Evolutionary conservation across 306 rosid species (phyloP), one percentile per base, ranked within the genome.

Genomic region (Morella rubra): DNA sequence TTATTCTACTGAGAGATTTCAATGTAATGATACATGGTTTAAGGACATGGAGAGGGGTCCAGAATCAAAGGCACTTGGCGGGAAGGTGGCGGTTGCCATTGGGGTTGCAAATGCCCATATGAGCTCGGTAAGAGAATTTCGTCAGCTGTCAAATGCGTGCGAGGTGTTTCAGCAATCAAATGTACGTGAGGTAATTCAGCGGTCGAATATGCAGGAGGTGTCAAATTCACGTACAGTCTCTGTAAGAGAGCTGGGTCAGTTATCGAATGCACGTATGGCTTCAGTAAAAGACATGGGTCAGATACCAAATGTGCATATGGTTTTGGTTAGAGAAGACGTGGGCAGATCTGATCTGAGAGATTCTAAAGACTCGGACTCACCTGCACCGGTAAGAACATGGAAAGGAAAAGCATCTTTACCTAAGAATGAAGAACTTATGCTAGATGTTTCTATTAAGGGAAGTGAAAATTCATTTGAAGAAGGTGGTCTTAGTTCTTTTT

Each of bases 1-100:
- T 66, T 56, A 62, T 80, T 46, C 51, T 70, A 80, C 53, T 53
- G 20, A 69, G 79, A 49, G 44, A 66, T 85, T 81, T 77, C 74
- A 72, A 58, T 89, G 90, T 88, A 78, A 83, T 85, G 76, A 79
- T 84, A 77, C 74, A 74, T 46, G 71, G 69, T 73, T 74, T 74
- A 66, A 42, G 49, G 86, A 78, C 79, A 92, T 95, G 97, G 97
- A 91, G 80, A 90, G 96, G 88, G 80, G 80, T 85, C 86, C 89
- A 71, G 97, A 92, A 73, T 84, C 87, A 13, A 95, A 89, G 79
- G 81, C 83, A 72, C 80, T 77, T 76, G 91, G 91, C 1, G 81
- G 78, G 45, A 77, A 73, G 18, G 80, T 91, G 73, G 92, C 93
- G 22, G 56, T 83, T 58, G 78, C 83, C 24, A 73, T 79, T 46